These are phyloP conservation scores for Candida anglica DNA, from an alignment of 805 yeast species.

Conservation along the genomic window DNA sequence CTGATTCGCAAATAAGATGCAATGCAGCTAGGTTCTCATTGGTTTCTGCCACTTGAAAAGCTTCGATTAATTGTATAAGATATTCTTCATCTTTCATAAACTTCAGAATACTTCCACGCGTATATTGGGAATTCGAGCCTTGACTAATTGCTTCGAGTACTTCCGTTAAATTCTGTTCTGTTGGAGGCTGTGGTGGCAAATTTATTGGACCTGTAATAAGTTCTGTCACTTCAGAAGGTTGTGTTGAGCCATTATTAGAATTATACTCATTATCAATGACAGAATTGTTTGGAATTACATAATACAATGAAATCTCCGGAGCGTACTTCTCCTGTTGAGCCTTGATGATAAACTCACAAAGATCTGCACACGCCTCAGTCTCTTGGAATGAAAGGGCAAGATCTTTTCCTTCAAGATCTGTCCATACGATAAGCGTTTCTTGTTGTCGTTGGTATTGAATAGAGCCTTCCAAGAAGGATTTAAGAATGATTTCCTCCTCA, in stretches of 20 bases:
- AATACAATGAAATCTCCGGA: slow-evolving; percentile 60
- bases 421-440: slow-evolving; percentile 93
- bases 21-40: slow-evolving; percentile 50
- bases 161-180: slow-evolving; percentile 45
- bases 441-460: slow-evolving; percentile 91
- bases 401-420: slow-evolving; percentile 68
- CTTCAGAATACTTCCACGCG: slow-evolving; percentile 55
- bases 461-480: slow-evolving; percentile 65
- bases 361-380: slow-evolving; percentile 77
- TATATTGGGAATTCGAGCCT: slow-evolving; percentile 57
- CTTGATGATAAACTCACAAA: slow-evolving; percentile 75
- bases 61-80: slow-evolving; percentile 44
- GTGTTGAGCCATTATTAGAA: slow-evolving; percentile 7
- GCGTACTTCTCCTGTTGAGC: slow-evolving; percentile 56
- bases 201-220: slow-evolving; percentile 75
- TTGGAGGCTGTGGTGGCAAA: slow-evolving; percentile 54
- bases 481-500: slow-evolving; percentile 53
- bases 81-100: slow-evolving; percentile 54
- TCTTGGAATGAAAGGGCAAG: slow-evolving; percentile 92
- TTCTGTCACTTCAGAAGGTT: slow-evolving; percentile 58
- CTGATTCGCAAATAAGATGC: slow-evolving; percentile 65
- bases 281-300: slow-evolving; percentile 50
- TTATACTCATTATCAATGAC: slow-evolving; percentile 34
- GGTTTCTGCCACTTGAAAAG: slow-evolving; percentile 57
- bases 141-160: slow-evolving; percentile 57